A percentile compares a stretch with the other conserved stretches of the same genome.
Conservation (phyloP, 2,329 filamentous ascomycete species). For the Colletotrichum theobromicola region DNA sequence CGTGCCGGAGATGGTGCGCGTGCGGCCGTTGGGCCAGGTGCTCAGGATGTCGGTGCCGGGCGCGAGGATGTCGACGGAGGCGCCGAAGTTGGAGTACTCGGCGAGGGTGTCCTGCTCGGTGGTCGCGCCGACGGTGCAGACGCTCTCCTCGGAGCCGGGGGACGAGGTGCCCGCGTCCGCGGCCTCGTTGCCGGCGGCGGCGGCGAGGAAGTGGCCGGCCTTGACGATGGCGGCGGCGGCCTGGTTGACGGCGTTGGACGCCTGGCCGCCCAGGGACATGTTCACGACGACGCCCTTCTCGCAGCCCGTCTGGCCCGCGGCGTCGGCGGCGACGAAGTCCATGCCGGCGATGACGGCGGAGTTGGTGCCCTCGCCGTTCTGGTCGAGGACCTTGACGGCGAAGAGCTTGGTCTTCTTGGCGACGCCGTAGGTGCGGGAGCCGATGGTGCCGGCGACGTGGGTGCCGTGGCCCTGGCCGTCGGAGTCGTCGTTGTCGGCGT, state of each 20-base stretch:
- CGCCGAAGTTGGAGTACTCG: conserved; percentile 58
- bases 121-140: conserved; percentile 60
- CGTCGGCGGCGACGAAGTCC: conserved; percentile 44
- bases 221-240: conserved; percentile 52
- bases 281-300: conserved; percentile 54
- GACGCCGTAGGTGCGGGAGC: conserved; percentile 46
- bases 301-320: conserved; percentile 32
- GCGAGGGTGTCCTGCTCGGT: conserved; percentile 43
- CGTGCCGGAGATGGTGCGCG: conserved; percentile 20
- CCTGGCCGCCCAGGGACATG: conserved; percentile 60
- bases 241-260: conserved; percentile 52
- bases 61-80: conserved; percentile 55
- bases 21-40: conserved; percentile 47
- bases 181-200: conserved; percentile 60
- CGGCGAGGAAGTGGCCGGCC: conserved; percentile 57
- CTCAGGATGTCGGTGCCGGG: conserved; percentile 53
- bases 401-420: conserved; percentile 49
- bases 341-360: conserved; percentile 49
- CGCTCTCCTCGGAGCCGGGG: conserved; percentile 51
- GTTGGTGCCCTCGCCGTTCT: conserved; percentile 39
- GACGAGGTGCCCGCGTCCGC: conserved; percentile 49
- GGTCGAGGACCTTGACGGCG: conserved; percentile 50
- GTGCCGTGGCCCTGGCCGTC: conserved; percentile 54
- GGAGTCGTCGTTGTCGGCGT: conserved; percentile 36
- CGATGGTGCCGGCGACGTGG: conserved; percentile 52